Evolutionary conservation across 176 grass and related monocot genomes (phyloP), one percentile per base, ranked within the genome.

Genomic region (Urochloa ruziziensis): DNA sequence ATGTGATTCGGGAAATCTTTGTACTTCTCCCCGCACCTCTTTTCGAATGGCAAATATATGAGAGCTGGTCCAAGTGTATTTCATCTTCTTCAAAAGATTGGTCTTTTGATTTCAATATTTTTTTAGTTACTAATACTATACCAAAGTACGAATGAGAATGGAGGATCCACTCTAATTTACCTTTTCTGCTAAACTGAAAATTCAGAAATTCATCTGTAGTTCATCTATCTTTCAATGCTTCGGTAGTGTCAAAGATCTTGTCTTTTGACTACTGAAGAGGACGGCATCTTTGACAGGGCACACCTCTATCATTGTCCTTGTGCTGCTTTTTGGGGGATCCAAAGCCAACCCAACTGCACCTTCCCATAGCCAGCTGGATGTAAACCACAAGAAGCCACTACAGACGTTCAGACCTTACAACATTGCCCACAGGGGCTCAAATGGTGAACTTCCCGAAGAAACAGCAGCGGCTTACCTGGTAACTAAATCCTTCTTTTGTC

Each of bases 401-500:
- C 91, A 90, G 79, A 90, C 77, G 42, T 93, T 78, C 74, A 84
- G 91, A 39, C 91, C 88, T 27, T 90, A 82, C 77, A 90, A 93
- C 69, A 82, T 93, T 57, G 91, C 91, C 82, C 91, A 90, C 68
- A 79, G 91, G 46, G 91, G 88, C 14, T 89, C 88, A 24, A 82
- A 82, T 83, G 91, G 91, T 2, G 91, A 90, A 80, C 37, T 93
- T 28, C 91, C 91, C 1, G 91, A 93, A 70, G 91, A 93, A 57
- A 93, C 91, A 8, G 24, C 59, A 0, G 82, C 77, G 0, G 91
- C 91, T 21, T 90, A 93, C 78, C 65, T 85, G 82, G 91, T 93
- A 88, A 73, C 30, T 17, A 42, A 17, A 52, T 34, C 47, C 2
- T 71, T 11, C 21, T 61, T 18, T 57, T 43, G 76, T 67, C 44